Evolutionary conservation across 2,329 filamentous ascomycete genomes (phyloP).

Genomic region (Ceratocystis eucalypticola): DNA sequence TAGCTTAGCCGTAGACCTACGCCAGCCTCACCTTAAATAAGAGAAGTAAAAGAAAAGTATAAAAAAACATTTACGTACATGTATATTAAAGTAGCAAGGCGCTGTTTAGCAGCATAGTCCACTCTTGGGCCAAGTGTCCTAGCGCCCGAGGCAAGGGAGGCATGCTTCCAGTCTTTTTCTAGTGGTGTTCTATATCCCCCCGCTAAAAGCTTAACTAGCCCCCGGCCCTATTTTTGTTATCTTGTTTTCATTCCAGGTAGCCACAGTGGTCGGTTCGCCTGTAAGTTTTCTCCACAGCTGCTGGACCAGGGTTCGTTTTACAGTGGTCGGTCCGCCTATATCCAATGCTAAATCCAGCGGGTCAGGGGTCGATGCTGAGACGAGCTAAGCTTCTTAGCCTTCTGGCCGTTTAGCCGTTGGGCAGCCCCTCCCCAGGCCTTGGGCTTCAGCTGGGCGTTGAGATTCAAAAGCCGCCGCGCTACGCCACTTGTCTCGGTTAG

Average conservation of each 20-base stretch:
- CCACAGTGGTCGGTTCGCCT: not conserved
- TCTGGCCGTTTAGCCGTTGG: not conserved
- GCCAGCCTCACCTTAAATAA: not conserved
- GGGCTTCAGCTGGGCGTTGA: not conserved
- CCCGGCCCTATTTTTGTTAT: not conserved
- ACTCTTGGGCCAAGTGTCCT: not conserved
- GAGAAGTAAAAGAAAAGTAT: too few species aligned
- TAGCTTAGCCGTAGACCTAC: not conserved
- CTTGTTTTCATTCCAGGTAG: not conserved
- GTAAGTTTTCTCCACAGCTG: not conserved
- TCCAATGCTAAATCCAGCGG: not conserved
- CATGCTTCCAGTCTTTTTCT: slow-evolving; percentile 4
- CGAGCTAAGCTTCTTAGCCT: not conserved
- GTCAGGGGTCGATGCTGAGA: not conserved
- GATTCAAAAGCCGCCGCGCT: not conserved
- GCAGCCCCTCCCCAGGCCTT: not conserved
- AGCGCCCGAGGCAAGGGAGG: not conserved
- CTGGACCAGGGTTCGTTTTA: not conserved
- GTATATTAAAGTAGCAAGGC: not conserved
- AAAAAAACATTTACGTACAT: too few species aligned
- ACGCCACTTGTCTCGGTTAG: slow-evolving; percentile 5
- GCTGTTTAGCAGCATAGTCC: not conserved
- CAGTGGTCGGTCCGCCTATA: not conserved
- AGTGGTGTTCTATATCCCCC: not conserved
- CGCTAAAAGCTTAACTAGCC: not conserved